Conservation (phyloP, 345 rosid genomes). For the Excoecaria agallocha region DNA sequence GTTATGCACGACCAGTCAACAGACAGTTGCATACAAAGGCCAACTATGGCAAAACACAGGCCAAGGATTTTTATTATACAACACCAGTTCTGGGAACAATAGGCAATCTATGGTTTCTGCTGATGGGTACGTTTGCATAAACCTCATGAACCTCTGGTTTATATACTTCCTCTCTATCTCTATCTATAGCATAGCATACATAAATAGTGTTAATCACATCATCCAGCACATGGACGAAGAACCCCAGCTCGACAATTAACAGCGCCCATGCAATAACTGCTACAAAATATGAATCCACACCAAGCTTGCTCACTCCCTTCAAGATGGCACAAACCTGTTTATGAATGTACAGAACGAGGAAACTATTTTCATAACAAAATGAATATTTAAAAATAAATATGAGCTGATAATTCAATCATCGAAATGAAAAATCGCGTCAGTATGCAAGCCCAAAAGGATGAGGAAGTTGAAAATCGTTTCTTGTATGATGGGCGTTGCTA, state of each 20-base stretch:
- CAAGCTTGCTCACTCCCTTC: conserved; percentile 58
- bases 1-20: conserved; percentile 29
- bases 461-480: neutral
- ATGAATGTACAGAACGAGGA: neutral
- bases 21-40: conserved; percentile 16
- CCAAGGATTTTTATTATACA: conserved; percentile 34
- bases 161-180: conserved; percentile 79
- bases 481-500: neutral
- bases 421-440: neutral
- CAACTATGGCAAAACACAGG: conserved; percentile 17
- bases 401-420: neutral
- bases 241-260: conserved; percentile 52
- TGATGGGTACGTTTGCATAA: conserved; percentile 68
- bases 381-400: neutral
- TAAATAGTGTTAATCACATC: conserved; percentile 80
- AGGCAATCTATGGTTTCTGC: conserved; percentile 51
- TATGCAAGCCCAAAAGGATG: neutral
- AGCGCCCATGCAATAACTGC: conserved; percentile 63
- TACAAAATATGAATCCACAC: conserved; percentile 52
- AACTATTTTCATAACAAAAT: neutral
- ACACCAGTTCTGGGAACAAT: conserved; percentile 31
- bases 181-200: conserved; percentile 75
- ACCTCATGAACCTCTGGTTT: conserved; percentile 88
- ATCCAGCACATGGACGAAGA: conserved; percentile 78
- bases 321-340: conserved; percentile 68